phyloP scores from a whole-genome alignment of 1,284 basidiomycete genomes.

The Phenoliferia sp. region DNA sequence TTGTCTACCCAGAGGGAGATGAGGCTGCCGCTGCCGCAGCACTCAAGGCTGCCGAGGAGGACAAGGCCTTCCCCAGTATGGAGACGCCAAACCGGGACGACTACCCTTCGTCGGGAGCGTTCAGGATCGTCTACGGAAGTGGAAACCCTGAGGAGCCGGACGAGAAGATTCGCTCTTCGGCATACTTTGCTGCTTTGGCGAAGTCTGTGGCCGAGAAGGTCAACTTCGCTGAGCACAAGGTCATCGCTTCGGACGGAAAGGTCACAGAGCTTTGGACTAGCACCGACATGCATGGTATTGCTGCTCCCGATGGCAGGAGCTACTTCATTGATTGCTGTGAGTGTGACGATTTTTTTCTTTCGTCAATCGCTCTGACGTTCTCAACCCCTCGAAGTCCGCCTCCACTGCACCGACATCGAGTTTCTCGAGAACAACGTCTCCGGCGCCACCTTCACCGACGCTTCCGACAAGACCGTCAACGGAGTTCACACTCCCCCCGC shows the following conservation, averaged over 20 bases:
- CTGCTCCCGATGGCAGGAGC: constrained; percentile 52
- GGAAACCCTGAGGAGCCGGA: constrained; percentile 50
- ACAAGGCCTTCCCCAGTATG: constrained; percentile 67
- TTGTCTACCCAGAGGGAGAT: constrained; percentile 31
- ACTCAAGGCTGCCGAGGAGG: constrained; percentile 70
- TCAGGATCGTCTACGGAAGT: constrained; percentile 53
- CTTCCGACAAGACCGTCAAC: constrained; percentile 28
- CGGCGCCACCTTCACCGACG: constrained; percentile 37
- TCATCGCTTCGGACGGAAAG: constrained; percentile 47
- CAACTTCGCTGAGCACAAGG: constrained; percentile 50
- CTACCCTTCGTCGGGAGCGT: constrained; percentile 42
- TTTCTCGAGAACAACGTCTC: constrained; percentile 51
- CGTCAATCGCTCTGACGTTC: neutral
- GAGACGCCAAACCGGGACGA: constrained; percentile 45
- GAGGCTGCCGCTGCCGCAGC: constrained; percentile 32
- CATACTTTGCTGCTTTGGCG: constrained; percentile 48
- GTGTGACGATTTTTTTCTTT: constrained; percentile 3
- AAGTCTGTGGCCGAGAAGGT: constrained; percentile 49
- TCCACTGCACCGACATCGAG: constrained; percentile 53
- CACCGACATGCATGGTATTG: constrained; percentile 54
- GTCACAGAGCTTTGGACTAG: constrained; percentile 51
- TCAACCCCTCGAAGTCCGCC: constrained; percentile 39
- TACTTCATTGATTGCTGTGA: constrained; percentile 53
- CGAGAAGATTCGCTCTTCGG: constrained; percentile 45
- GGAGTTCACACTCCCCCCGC: constrained; percentile 12